Percentiles rank a stretch among this genome's conserved stretches.
Evolutionary conservation across 345 rosid genomes (phyloP).

Genomic region (Gossypioides kirkii): DNA sequence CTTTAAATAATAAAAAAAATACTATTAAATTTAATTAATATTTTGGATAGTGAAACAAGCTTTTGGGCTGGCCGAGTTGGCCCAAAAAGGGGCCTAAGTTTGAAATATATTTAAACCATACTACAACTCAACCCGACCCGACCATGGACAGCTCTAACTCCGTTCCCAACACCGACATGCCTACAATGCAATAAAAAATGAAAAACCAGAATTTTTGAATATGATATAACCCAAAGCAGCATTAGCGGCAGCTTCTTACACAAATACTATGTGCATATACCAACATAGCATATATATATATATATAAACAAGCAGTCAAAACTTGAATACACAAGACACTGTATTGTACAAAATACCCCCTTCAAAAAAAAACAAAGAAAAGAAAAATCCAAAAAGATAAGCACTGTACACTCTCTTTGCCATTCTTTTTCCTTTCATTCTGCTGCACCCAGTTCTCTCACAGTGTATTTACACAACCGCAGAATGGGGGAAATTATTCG

Average conservation of each 20-base stretch:
- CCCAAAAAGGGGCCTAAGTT: no score
- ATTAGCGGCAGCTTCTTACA: not conserved
- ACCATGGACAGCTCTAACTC: no score
- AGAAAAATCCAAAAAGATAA: not conserved
- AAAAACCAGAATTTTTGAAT: not conserved
- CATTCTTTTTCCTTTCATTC: not conserved
- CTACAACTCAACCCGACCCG: no score
- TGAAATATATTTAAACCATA: no score
- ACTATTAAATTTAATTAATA: no score
- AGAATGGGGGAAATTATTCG: slow-evolving; percentile 3
- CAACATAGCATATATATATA: not conserved
- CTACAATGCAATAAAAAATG: not conserved
- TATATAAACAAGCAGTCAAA: not conserved
- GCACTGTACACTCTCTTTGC: not conserved
- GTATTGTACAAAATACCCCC: not conserved
- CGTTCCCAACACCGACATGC: no score
- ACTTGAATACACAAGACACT: not conserved
- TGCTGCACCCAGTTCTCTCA: not conserved
- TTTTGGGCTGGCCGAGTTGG: no score
- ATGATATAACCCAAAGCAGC: not conserved
- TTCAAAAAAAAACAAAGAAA: not conserved
- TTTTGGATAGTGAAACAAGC: no score
- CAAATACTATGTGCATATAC: not conserved
- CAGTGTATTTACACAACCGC: slow-evolving; percentile 18
- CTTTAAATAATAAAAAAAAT: no score